These are phyloP conservation scores for Chaetomium cochliodes DNA, from an alignment of 495 filamentous ascomycete genomes.

Conservation along the genomic window DNA sequence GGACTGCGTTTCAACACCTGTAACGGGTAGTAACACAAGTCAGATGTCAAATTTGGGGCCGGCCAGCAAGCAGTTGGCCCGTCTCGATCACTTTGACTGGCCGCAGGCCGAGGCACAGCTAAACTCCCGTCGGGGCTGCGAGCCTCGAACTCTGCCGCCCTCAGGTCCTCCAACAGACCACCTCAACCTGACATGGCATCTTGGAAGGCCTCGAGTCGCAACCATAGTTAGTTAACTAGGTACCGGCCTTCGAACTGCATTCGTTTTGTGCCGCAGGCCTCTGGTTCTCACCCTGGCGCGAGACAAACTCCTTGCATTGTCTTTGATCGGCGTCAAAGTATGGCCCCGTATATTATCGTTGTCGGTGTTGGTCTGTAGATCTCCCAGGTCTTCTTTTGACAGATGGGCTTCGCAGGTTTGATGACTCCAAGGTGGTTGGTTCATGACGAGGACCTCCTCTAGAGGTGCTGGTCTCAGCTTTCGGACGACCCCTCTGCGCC, in stretches of 20 bases:
- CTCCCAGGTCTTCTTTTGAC: background rate
- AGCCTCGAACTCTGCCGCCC: background rate
- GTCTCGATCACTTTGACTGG: background rate
- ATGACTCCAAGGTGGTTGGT: too few species aligned
- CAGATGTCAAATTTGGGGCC: background rate
- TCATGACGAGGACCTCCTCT: background rate
- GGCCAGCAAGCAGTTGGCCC: background rate
- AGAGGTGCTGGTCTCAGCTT: slow-evolving; percentile 24
- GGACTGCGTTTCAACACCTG: too few species aligned
- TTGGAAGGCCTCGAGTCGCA: background rate
- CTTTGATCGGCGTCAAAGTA: background rate
- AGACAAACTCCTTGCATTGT: background rate
- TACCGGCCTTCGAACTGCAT: background rate
- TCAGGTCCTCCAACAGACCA: background rate
- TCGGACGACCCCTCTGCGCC: slow-evolving; percentile 27
- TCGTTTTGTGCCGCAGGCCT: background rate
- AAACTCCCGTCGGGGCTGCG: background rate
- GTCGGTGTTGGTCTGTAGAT: background rate
- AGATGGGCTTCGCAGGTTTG: too few species aligned
- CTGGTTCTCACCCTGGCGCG: background rate
- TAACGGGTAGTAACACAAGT: background rate
- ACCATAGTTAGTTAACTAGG: background rate
- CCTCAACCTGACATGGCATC: background rate
- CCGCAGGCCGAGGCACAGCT: background rate
- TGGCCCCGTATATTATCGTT: background rate